Percentiles rank a stretch among this genome's conserved stretches.
Evolutionary conservation across 2,329 filamentous ascomycete genomes (phyloP).

Genomic region (Calonectria pteridis): DNA sequence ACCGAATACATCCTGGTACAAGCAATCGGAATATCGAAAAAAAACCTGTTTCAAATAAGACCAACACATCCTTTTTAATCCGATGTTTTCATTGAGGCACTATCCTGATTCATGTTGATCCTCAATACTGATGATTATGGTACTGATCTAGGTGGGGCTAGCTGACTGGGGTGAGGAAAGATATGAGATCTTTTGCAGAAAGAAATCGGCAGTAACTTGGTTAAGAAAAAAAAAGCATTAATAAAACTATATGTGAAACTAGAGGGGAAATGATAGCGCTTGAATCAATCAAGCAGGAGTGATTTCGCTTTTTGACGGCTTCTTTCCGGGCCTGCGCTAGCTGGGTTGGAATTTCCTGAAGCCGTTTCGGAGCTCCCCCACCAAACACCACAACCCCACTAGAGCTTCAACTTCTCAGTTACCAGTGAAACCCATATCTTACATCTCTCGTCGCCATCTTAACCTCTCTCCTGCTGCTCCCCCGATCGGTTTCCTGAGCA

Average conservation of each 20-base stretch:
- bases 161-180: neutral
- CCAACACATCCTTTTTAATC: neutral
- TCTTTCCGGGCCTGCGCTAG: neutral
- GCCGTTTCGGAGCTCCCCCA: conserved; percentile 19
- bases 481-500: neutral
- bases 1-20: neutral
- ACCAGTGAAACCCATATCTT: neutral
- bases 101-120: neutral
- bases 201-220: neutral
- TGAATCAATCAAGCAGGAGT: neutral
- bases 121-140: neutral
- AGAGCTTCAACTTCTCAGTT: conserved; percentile 24
- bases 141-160: neutral
- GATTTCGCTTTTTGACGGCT: neutral
- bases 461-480: neutral
- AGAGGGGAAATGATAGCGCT: neutral
- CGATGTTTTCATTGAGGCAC: neutral
- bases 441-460: neutral
- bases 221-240: neutral
- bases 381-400: conserved; percentile 25
- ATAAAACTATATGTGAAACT: neutral
- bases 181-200: neutral
- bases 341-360: neutral
- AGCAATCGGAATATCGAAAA: neutral
- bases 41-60: neutral